These are phyloP conservation scores for Oryza punctata DNA, from an alignment of 176 grass and related monocot species.

Conservation along the genomic window DNA sequence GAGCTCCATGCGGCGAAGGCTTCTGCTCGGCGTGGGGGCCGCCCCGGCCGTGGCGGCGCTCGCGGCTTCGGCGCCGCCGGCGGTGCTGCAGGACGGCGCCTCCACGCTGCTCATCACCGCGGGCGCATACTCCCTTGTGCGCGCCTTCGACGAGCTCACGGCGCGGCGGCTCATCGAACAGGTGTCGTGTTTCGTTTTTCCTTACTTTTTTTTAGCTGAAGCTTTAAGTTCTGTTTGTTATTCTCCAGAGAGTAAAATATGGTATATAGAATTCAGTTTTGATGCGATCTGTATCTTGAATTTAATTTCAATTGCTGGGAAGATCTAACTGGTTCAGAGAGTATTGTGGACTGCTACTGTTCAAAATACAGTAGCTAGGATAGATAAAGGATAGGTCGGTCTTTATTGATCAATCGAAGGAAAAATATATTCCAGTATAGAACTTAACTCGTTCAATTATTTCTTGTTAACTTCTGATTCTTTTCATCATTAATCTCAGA, in stretches of 20 bases:
- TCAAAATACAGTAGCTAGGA: not conserved
- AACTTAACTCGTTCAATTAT: not conserved
- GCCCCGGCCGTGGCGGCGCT: constrained; percentile 37
- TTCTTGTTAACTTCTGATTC: constrained; percentile 22
- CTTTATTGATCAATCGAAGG: not conserved
- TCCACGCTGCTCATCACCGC: constrained; percentile 52
- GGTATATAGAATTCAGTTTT: not conserved
- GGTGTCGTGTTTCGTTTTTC: constrained; percentile 38
- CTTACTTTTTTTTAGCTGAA: not conserved
- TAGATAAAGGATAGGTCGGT: too few relatives aligned
- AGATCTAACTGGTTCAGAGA: not conserved
- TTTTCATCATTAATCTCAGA: constrained; percentile 49
- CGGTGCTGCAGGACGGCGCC: constrained; percentile 57
- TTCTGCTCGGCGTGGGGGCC: constrained; percentile 21
- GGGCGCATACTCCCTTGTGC: constrained; percentile 77
- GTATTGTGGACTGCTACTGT: not conserved
- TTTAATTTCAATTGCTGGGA: not conserved
- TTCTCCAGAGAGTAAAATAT: not conserved
- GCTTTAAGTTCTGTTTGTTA: not conserved
- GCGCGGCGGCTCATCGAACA: constrained; percentile 67
- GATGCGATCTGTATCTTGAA: not conserved
- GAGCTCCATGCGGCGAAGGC: constrained; percentile 18
- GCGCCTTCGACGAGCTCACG: constrained; percentile 64
- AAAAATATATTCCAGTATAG: not conserved
- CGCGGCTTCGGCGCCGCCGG: constrained; percentile 25